Evolutionary conservation across 192 early-diverging fungal species (phyloP), one percentile per base, ranked within the genome.

Genomic region (Backusella psychrophila): DNA sequence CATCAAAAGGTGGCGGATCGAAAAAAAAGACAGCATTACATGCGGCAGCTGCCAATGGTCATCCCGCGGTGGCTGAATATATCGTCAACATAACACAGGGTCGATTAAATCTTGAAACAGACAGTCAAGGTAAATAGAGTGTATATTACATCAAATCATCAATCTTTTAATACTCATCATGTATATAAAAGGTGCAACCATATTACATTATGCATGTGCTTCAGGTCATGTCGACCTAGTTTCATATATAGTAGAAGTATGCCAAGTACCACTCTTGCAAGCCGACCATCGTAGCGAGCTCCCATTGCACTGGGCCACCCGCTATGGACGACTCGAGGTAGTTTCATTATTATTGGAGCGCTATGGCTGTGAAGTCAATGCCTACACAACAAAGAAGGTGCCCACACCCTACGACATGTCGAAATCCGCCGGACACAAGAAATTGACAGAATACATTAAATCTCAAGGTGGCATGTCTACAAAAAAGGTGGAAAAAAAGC

Each of bases 231-330:
- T 69, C 26, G 73, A 73, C 3, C 19, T 79, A 0, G 75, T 83
- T 1, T 59, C 66, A 5, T 77, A 75, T 36, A n/a, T 83, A 14
- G 65, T 79, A 3, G 59, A 56, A 71, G 53, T 72, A 41, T 79
- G 78, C 39, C 36, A 75, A 11, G 72, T 78, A 0, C 73, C 75
- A 33, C 19, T 71, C 23, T 67, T 73, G 59, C 69, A 80, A 66
- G 15, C 59, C 8, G 78, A 80, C 72, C 36, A 72, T 6, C 68
- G 68, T 34, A 77, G 73, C 4, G 82, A 83, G 65, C 44, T 72
- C 63, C 78, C 82, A 17, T 21, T 83, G 11, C 82, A 83, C 46
- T 80, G 77, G 75, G 82, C 82, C 1, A 72, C 75, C 21, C 66
- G 78, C 29, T 71, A 71, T 71, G 81, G 81, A 12, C 44, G 74